These are phyloP conservation scores for Kwoniella sp. DNA, from an alignment of 768 basidiomycete species.

Conservation along the genomic window DNA sequence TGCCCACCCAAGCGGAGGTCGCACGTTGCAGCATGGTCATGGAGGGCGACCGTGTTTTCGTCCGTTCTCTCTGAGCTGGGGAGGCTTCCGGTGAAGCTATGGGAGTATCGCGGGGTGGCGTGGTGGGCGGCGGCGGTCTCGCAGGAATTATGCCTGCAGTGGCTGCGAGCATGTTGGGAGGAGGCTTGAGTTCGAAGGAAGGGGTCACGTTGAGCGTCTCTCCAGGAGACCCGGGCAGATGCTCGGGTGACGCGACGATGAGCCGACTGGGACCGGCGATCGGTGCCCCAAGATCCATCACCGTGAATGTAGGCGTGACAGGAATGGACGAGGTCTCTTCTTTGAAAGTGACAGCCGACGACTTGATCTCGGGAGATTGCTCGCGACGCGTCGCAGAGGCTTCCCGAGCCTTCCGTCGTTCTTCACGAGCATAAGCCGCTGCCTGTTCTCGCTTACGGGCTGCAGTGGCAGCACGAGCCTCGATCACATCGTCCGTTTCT, in stretches of 20 bases:
- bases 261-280: conserved; percentile 9
- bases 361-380: conserved; percentile 1
- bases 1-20: conserved; percentile 78
- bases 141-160: not conserved
- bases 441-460: conserved; percentile 35
- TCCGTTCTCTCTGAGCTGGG: conserved; percentile 14
- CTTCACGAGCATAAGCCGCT: conserved; percentile 36
- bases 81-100: conserved; percentile 20
- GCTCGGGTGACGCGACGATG: conserved; percentile 2
- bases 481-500: conserved; percentile 60
- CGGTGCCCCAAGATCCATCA: conserved; percentile 32
- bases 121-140: conserved; percentile 19
- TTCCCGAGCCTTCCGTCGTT: conserved; percentile 31
- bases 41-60: conserved; percentile 77
- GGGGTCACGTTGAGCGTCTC: conserved; percentile 5
- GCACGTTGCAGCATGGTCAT: conserved; percentile 96
- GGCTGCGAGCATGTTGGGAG: conserved; percentile 1
- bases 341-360: conserved; percentile 24
- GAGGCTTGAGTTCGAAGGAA: conserved; percentile 4
- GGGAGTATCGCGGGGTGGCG: conserved; percentile 23
- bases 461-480: conserved; percentile 34
- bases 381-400: conserved; percentile 2
- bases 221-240: not conserved
- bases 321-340: conserved; percentile 25
- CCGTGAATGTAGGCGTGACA: conserved; percentile 17